Conservation (phyloP, 441 rosid species). For the Arabidopsis lyrata region DNA sequence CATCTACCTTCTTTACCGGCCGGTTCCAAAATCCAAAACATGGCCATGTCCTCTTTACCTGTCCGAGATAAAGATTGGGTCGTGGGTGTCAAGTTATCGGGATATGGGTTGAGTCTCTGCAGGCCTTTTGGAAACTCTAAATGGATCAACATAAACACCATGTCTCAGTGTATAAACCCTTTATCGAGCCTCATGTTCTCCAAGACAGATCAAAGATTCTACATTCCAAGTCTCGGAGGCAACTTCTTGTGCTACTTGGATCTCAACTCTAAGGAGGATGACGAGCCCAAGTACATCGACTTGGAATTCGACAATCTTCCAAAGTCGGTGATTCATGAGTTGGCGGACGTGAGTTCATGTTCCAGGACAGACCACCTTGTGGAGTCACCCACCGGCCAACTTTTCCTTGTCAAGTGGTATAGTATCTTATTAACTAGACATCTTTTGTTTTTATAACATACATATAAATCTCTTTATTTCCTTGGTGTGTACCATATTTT, state of each 20-base stretch:
- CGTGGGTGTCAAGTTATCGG: constrained; percentile 17
- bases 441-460: neutral
- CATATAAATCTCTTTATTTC: too few relatives aligned
- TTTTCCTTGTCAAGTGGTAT: constrained; percentile 32
- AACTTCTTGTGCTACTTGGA: constrained; percentile 7
- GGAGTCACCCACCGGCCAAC: constrained; percentile 28
- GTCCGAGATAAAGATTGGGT: constrained; percentile 17
- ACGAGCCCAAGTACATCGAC: neutral
- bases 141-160: constrained; percentile 6
- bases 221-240: constrained; percentile 24
- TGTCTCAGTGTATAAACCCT: constrained; percentile 4
- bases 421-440: neutral
- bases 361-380: constrained; percentile 20
- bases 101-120: constrained; percentile 22
- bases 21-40: constrained; percentile 11
- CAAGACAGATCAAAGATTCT: neutral
- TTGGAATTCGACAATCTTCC: neutral
- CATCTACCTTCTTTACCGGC: constrained; percentile 4
- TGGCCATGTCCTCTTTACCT: constrained; percentile 31
- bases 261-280: neutral
- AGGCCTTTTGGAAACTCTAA: constrained; percentile 1
- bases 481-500: neutral
- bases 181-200: constrained; percentile 22
- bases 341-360: neutral
- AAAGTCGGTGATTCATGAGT: neutral